Evolutionary conservation across 2,329 filamentous ascomycete species (phyloP), one percentile per base, ranked within the genome.

Genomic region (Epichloe glyceriae): DNA sequence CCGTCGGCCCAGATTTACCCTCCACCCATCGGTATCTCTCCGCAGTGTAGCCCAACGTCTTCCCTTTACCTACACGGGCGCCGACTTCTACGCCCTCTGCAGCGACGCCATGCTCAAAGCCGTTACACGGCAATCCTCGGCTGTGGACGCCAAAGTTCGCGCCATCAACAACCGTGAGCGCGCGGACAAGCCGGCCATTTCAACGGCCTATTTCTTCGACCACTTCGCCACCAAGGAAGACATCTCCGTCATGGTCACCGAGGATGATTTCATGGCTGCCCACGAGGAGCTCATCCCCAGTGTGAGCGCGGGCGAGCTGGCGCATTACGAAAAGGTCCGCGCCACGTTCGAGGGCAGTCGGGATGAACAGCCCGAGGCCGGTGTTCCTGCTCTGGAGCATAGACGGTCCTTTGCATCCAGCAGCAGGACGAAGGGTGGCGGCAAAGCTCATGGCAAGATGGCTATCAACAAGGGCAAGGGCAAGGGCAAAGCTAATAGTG

Each of bases 91-190:
- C 68, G 93, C 93, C 1, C 77, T 98, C 19, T 97, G 91, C 72
- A 95, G 89, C 42, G 93, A 98, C 66, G 89, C 93, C 48, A 98
- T 98, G 93, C 84, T 98, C 58, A 97, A 98, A 67, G 93, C 93
- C 19, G 91, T 98, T 52, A 98, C 93, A 3, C 82, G 93, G 5
- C 88, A 94, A 63, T 89, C 93, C 2, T 78, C 81, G 1, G 75
- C 80, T 2, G 90, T 97, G 2, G 93, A 98, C 64, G 74, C 79
- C 47, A 93, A 93, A 66, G 86, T 98, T 57, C 77, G 78, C 20
- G 73, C 75, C 4, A 73, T 95, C 64, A 87, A 87, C 60, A 65
- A 70, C 2, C 67, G 26, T 8, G 26, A 67, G 43, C 63, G 64
- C 3, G 61, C 58, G n/a, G 61, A 57, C 5, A 53, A 58, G 38